phyloP scores from a whole-genome alignment of 352 stramenopile species.

The Thalassiosira allenii region DNA sequence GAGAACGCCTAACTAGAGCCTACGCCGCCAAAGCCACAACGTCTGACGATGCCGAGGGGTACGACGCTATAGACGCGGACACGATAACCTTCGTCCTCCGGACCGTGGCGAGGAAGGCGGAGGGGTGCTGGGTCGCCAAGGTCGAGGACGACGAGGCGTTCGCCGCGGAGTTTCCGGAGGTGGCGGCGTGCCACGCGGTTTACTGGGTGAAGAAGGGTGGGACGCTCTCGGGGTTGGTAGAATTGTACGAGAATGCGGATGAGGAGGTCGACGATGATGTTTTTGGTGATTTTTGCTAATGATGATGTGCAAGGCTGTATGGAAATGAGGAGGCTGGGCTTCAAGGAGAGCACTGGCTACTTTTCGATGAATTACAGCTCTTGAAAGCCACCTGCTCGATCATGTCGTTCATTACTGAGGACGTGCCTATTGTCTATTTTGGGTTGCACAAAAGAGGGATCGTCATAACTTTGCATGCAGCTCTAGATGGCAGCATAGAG shows the following conservation, averaged over 20 bases:
- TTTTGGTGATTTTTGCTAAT: too few relatives aligned
- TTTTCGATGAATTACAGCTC: too few relatives aligned
- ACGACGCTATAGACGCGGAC: slow-evolving; percentile 54
- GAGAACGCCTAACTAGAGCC: slow-evolving; percentile 39
- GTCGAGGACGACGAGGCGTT: slow-evolving; percentile 75
- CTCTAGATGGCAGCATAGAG: too few relatives aligned
- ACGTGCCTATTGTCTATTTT: too few relatives aligned
- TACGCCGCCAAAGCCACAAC: slow-evolving; percentile 18
- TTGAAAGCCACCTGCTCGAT: too few relatives aligned
- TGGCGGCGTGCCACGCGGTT: slow-evolving; percentile 55
- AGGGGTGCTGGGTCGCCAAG: slow-evolving; percentile 69
- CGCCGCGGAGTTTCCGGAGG: slow-evolving; percentile 55
- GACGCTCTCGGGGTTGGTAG: slow-evolving; percentile 41
- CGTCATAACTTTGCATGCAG: too few relatives aligned
- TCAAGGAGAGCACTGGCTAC: too few relatives aligned
- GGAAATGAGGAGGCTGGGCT: too few relatives aligned
- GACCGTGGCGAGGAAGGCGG: slow-evolving; percentile 61
- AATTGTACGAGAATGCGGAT: slow-evolving; percentile 37
- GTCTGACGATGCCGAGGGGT: slow-evolving; percentile 4
- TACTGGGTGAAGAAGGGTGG: slow-evolving; percentile 71
- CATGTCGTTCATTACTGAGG: too few relatives aligned
- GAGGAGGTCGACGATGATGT: background rate
- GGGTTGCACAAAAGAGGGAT: too few relatives aligned
- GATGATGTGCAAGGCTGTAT: too few relatives aligned
- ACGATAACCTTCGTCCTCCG: slow-evolving; percentile 68